Conservation (phyloP, 2,329 filamentous ascomycete species). For the Hymenoscyphus linearis region DNA sequence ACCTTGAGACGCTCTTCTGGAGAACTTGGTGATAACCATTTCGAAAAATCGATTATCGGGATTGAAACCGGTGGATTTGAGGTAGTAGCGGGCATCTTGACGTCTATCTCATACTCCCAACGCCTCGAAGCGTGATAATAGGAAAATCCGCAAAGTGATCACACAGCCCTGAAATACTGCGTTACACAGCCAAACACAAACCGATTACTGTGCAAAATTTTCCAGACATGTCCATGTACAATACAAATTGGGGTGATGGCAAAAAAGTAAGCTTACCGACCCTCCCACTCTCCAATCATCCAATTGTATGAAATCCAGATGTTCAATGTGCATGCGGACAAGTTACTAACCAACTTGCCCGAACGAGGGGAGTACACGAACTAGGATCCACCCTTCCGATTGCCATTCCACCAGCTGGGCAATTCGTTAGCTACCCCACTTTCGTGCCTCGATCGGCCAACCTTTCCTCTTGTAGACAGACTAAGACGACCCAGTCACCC, state of each 20-base stretch:
- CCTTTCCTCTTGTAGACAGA: neutral
- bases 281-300: neutral
- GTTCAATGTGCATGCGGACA: neutral
- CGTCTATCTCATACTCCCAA: neutral
- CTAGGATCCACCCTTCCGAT: neutral
- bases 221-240: too few species aligned
- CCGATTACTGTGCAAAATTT: neutral
- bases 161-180: neutral
- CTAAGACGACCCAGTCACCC: neutral
- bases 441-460: neutral
- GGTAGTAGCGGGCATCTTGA: neutral
- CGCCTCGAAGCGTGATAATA: neutral
- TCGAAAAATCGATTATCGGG: constrained; percentile 25
- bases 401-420: too few species aligned
- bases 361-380: neutral
- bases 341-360: neutral
- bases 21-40: constrained; percentile 15
- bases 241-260: neutral
- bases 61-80: constrained; percentile 8
- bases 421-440: neutral
- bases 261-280: neutral
- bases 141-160: neutral
- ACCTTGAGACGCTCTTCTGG: constrained; percentile 29
- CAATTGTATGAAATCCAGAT: neutral
- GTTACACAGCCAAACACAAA: neutral